Evolutionary conservation across 2,329 filamentous ascomycete genomes (phyloP), one percentile per base, ranked within the genome.

Genomic region (Tolypocladium tundrense): DNA sequence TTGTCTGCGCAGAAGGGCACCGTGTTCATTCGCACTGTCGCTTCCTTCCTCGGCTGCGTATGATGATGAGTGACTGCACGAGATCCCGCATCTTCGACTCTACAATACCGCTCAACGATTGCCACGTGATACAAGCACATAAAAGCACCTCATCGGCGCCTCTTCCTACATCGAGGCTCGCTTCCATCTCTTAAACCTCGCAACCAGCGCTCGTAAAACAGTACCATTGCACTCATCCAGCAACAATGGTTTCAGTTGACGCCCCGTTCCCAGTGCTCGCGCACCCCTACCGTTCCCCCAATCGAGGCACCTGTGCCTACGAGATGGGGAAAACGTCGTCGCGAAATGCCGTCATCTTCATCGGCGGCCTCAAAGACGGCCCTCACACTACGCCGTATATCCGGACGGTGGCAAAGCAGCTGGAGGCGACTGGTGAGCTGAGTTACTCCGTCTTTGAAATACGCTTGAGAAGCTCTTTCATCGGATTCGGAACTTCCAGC

Each of bases 331-430:
- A 69, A 19, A 48, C 63, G 13, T 65, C 70, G 45, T 70, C 75
- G 58, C 73, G 69, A 54, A 84, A 89, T 70, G 85, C 84, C 3
- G 70, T 91, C 57, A 70, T 91, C 60, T 88, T 88, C 72, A 79
- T 90, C 61, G 87, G 86, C 60, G 88, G 88, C 41, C 79, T 91
- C 19, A 80, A 79, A 42, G 88, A 90, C 69, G 87, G 87, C 1
- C 82, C 87, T 59, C 82, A 88, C 61, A 85, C 84, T 0, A 79
- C 88, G 10, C 73, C 78, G 1, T 89, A 88, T 60, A 73, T 77
- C 53, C 75, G 76, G 6, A 66, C 69, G 1, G 70, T 85, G 57
- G 78, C 80, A 16, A 67, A 70, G 43, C 69, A 70, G 54, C 68
- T 83, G 5, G 73, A 75, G 60, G 59, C 70, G 6, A 61, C 69